Evolutionary conservation across 78 protist genomes (phyloP), one percentile per base, ranked within the genome.

Genomic region (Isochrysis galbana): DNA sequence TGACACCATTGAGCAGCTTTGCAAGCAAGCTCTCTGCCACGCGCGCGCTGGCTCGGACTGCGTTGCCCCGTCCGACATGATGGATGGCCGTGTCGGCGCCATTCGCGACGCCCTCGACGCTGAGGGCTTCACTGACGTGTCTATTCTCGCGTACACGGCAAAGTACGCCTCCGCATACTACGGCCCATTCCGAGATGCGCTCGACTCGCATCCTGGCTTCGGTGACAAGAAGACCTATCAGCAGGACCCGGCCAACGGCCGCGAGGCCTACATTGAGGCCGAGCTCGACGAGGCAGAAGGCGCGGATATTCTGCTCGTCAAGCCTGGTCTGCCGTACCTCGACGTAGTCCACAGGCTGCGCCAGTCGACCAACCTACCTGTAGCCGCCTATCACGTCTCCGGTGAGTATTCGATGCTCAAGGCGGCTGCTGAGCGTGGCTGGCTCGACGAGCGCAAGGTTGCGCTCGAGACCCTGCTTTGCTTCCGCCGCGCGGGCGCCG

Each of bases 31-130:
- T 10, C 69, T 89, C 29, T 21, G 21, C 39, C 90, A 87, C n/a
- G 90, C 84, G n/a, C 41, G 45, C 32, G 61, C 61, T 14, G 61
- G 92, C 23, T 11, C 48, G 44, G 92, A 97, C 91, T 74, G 96
- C 25, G 95, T 97, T 36, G 98, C 98, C 22, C 98, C 98, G 54
- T 94, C 96, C 17, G 98, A 97, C 93, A 97, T 97, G 98, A 95
- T 96, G 98, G 98, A 97, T 82, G 96, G 98, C 14, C 90, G 98
- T 3, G 93, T 97, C 61, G 92, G 92, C 39, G 92, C 92, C 44
- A 89, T 89, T n/a, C 92, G 92, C 77, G 92, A 89, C 92, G 92
- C 92, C 36, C 92, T 89, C 61, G 92, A 89, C 82, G 7, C 45
- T 14, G 47, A 89, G n/a, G 92, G 92, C 47, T 89, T 61, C 92